Evolutionary conservation across 768 basidiomycete species (phyloP).

Genomic region (Psilocybe subaeruginosa): DNA sequence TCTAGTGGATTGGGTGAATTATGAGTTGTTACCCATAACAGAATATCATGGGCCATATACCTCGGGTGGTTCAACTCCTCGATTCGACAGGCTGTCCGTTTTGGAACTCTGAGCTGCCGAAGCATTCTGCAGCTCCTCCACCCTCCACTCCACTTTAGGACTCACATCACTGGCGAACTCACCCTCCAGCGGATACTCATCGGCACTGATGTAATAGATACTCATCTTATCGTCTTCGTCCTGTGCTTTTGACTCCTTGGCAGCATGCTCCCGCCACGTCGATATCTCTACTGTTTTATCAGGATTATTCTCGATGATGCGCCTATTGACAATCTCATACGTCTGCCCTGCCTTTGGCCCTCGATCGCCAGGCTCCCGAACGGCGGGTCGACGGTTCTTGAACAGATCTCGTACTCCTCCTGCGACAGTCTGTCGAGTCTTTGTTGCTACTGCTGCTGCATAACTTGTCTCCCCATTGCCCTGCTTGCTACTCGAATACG

Average conservation of each 20-base stretch:
- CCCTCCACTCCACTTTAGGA: slow-evolving; percentile 13
- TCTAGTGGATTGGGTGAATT: not conserved
- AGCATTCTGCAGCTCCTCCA: not conserved
- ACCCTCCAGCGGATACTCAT: slow-evolving; percentile 33
- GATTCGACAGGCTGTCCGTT: not conserved
- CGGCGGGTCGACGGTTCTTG: slow-evolving; percentile 21
- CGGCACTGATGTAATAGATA: slow-evolving; percentile 45
- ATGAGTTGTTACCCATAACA: not conserved
- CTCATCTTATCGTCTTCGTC: slow-evolving; percentile 42
- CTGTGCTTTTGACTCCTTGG: slow-evolving; percentile 33
- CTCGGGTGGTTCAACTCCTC: not conserved
- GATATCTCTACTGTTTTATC: slow-evolving; percentile 57
- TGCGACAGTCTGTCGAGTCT: slow-evolving; percentile 11
- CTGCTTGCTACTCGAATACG: slow-evolving; percentile 9
- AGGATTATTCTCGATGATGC: slow-evolving; percentile 50
- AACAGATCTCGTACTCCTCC: slow-evolving; percentile 21
- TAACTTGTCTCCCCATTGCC: slow-evolving; percentile 4
- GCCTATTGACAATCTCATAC: slow-evolving; percentile 44
- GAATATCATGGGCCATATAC: not conserved
- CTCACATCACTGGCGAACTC: slow-evolving; percentile 21
- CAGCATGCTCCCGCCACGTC: slow-evolving; percentile 57
- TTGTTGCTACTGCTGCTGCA: not conserved
- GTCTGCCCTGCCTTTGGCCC: slow-evolving; percentile 37
- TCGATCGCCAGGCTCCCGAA: slow-evolving; percentile 14
- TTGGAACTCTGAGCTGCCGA: not conserved